These are phyloP conservation scores for Xylariales sp. DNA, from an alignment of 2,329 filamentous ascomycete genomes.

Conservation along the genomic window DNA sequence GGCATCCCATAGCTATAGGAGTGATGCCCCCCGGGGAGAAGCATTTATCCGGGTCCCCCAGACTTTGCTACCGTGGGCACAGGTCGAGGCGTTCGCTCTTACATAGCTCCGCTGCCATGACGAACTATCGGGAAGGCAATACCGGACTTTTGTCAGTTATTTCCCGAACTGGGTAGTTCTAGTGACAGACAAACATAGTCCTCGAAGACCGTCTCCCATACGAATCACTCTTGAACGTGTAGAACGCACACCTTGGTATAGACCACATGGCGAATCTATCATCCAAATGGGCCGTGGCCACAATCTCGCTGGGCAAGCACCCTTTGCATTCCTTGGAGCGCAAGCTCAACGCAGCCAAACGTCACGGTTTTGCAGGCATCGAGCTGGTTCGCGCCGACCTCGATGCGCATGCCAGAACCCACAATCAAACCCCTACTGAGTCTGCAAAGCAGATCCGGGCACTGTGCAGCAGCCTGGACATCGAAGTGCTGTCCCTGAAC, in stretches of 20 bases:
- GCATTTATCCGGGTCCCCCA: too few relatives aligned
- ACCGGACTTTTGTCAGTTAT: too few relatives aligned
- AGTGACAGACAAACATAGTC: too few relatives aligned
- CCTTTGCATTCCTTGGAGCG: conserved; percentile 21
- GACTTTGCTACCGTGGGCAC: too few relatives aligned
- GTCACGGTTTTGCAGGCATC: conserved; percentile 21
- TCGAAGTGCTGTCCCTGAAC: conserved; percentile 27
- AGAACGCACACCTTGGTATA: not conserved
- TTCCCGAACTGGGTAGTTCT: too few relatives aligned
- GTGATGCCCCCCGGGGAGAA: too few relatives aligned
- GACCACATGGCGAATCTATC: not conserved
- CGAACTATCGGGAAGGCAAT: too few relatives aligned
- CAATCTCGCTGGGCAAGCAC: conserved; percentile 14
- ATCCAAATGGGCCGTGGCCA: not conserved
- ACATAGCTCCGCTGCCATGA: too few relatives aligned
- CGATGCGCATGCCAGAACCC: conserved; percentile 13
- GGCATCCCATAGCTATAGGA: too few relatives aligned
- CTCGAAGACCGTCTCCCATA: too few relatives aligned
- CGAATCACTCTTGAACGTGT: too few relatives aligned
- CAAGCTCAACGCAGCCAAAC: conserved; percentile 21
- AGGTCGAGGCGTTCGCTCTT: too few relatives aligned
- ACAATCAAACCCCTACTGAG: conserved; percentile 12
- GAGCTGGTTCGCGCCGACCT: conserved; percentile 27
- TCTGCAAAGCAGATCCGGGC: conserved; percentile 13
- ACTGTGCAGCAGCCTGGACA: conserved; percentile 18